These are phyloP conservation scores for Amesomyces nigricolor DNA, from an alignment of 2,329 filamentous ascomycete genomes.

Conservation along the genomic window DNA sequence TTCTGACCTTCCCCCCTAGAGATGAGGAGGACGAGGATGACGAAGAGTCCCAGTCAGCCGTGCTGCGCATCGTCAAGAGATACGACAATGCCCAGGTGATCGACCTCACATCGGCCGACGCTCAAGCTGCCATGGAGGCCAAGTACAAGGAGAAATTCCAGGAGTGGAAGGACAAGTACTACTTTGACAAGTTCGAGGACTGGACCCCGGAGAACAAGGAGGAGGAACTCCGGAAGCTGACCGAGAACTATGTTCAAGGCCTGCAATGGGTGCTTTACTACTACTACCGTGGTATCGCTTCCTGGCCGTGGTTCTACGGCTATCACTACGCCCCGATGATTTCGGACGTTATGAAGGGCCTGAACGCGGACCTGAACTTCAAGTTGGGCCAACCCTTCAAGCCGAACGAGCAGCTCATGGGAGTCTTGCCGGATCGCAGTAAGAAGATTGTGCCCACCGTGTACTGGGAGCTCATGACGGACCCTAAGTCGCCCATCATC, in stretches of 20 bases:
- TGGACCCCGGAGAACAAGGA: conserved; percentile 77
- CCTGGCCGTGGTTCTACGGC: conserved; percentile 96
- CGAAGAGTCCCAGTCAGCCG: conserved; percentile 76
- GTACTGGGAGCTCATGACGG: conserved; percentile 91
- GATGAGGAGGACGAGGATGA: conserved; percentile 70
- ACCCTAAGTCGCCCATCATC: conserved; percentile 82
- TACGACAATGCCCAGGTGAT: conserved; percentile 88
- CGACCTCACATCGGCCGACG: conserved; percentile 73
- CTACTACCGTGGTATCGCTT: conserved; percentile 94
- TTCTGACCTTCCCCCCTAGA: conserved; percentile 53
- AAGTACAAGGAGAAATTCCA: conserved; percentile 88
- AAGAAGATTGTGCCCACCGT: conserved; percentile 88
- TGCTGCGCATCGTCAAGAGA: conserved; percentile 77
- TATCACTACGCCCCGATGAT: conserved; percentile 99
- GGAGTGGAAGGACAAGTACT: conserved; percentile 93
- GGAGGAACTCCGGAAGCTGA: conserved; percentile 69
- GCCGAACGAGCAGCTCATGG: conserved; percentile 96
- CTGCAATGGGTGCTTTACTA: conserved; percentile 98
- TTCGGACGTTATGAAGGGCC: conserved; percentile 77
- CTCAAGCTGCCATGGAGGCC: conserved; percentile 69
- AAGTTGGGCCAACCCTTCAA: conserved; percentile 90
- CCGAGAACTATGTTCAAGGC: conserved; percentile 96
- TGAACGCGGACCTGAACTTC: conserved; percentile 85
- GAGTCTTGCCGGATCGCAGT: conserved; percentile 92
- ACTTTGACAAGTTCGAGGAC: conserved; percentile 77